These are phyloP conservation scores for Exutisphaerella laricina DNA, from an alignment of 2,329 filamentous ascomycete genomes.

Conservation along the genomic window DNA sequence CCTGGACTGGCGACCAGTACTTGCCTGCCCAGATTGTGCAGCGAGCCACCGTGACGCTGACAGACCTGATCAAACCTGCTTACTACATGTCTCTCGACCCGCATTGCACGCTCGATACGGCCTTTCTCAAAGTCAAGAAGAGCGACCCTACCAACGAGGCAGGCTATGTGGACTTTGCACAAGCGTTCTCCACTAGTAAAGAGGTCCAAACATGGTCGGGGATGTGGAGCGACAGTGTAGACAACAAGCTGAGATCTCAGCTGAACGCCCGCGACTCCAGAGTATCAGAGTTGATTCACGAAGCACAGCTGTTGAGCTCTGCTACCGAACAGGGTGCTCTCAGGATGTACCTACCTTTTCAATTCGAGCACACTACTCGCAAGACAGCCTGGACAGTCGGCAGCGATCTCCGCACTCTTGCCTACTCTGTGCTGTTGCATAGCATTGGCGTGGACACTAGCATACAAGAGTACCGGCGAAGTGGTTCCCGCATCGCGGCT, in stretches of 20 bases:
- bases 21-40: slow-evolving; percentile 42
- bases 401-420: slow-evolving; percentile 33
- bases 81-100: slow-evolving; percentile 36
- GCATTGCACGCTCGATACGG: slow-evolving; percentile 26
- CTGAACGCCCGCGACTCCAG: slow-evolving; percentile 13
- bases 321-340: slow-evolving; percentile 23
- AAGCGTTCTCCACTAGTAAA: slow-evolving; percentile 8
- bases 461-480: slow-evolving; percentile 38
- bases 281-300: slow-evolving; percentile 42
- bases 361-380: slow-evolving; percentile 47
- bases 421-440: slow-evolving; percentile 35
- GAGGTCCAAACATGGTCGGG: slow-evolving; percentile 8
- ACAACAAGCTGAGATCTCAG: slow-evolving; percentile 1
- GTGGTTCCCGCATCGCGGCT: slow-evolving; percentile 27
- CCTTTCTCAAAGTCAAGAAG: slow-evolving; percentile 10
- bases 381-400: slow-evolving; percentile 41
- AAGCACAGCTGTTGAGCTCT: slow-evolving; percentile 31
- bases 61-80: slow-evolving; percentile 37
- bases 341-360: slow-evolving; percentile 59
- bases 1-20: slow-evolving; percentile 34
- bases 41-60: slow-evolving; percentile 30
- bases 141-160: slow-evolving; percentile 1
- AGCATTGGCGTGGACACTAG: slow-evolving; percentile 6
- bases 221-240: slow-evolving; percentile 1
- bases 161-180: slow-evolving; percentile 13